These are phyloP conservation scores for Brasilioporus rufonigricans DNA, from an alignment of 768 basidiomycete genomes.

Conservation along the genomic window DNA sequence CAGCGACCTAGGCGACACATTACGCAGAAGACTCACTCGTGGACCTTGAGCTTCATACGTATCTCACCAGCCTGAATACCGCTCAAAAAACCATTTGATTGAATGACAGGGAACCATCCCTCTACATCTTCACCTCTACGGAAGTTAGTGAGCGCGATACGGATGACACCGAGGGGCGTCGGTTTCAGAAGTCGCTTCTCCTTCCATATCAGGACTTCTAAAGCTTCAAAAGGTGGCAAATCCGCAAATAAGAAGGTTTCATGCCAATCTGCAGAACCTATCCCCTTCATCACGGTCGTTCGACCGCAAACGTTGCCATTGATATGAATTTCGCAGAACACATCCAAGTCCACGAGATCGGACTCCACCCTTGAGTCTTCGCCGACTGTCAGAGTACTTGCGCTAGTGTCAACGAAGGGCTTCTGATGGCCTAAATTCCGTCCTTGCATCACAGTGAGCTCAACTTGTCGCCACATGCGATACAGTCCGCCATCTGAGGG, in stretches of 20 bases:
- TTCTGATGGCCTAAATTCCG: slow-evolving; percentile 64
- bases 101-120: slow-evolving; percentile 81
- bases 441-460: slow-evolving; percentile 70
- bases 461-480: slow-evolving; percentile 85
- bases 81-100: slow-evolving; percentile 43
- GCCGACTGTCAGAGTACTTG: slow-evolving; percentile 27
- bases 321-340: slow-evolving; percentile 77
- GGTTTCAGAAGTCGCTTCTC: slow-evolving; percentile 66
- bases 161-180: slow-evolving; percentile 54
- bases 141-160: slow-evolving; percentile 67
- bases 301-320: slow-evolving; percentile 68
- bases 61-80: slow-evolving; percentile 74
- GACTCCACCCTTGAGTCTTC: slow-evolving; percentile 38
- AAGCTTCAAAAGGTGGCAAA: slow-evolving; percentile 71
- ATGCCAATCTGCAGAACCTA: slow-evolving; percentile 76
- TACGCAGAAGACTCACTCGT: slow-evolving; percentile 54
- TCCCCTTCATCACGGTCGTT: slow-evolving; percentile 69
- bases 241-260: slow-evolving; percentile 74
- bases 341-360: slow-evolving; percentile 62
- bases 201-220: slow-evolving; percentile 67
- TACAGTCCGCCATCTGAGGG: slow-evolving; percentile 70
- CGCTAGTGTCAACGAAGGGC: slow-evolving; percentile 24
- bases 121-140: slow-evolving; percentile 71
- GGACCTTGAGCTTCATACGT: slow-evolving; percentile 66
- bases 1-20: slow-evolving; percentile 6